phyloP scores from a whole-genome alignment of 2,329 filamentous ascomycete genomes.

The Curvularia spicifera region DNA sequence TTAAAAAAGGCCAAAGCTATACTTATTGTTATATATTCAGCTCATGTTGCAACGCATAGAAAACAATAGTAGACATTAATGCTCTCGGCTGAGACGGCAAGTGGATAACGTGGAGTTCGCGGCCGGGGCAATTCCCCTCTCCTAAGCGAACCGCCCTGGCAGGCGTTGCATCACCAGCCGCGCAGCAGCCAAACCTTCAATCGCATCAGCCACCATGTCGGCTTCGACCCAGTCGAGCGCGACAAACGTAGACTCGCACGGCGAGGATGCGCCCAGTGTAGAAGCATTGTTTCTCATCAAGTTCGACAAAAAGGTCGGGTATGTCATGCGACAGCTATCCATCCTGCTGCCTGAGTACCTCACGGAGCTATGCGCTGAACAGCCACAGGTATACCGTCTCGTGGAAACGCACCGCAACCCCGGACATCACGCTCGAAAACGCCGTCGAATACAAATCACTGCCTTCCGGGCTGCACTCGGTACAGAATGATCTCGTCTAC shows the following conservation, averaged over 20 bases:
- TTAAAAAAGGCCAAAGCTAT: too few relatives aligned
- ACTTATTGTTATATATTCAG: too few relatives aligned
- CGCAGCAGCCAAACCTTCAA: slow-evolving; percentile 5
- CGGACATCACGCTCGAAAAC: slow-evolving; percentile 77
- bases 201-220: slow-evolving; percentile 16
- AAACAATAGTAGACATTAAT: not conserved
- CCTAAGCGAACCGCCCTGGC: slow-evolving; percentile 13
- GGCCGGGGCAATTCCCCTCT: not conserved
- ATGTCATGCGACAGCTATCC: slow-evolving; percentile 43
- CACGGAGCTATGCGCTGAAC: slow-evolving; percentile 14
- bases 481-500: slow-evolving; percentile 86
- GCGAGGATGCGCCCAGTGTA: slow-evolving; percentile 34
- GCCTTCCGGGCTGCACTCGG: slow-evolving; percentile 89
- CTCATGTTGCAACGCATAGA: too few relatives aligned
- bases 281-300: slow-evolving; percentile 86
- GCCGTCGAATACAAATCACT: slow-evolving; percentile 96
- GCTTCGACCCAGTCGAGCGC: slow-evolving; percentile 36
- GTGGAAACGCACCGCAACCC: slow-evolving; percentile 77
- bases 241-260: slow-evolving; percentile 33
- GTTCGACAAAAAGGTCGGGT: slow-evolving; percentile 92
- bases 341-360: slow-evolving; percentile 4
- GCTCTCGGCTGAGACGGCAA: not conserved
- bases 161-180: slow-evolving; percentile 11
- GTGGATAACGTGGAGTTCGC: not conserved
- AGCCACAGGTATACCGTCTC: slow-evolving; percentile 73